Evolutionary conservation across 2,329 filamentous ascomycete genomes (phyloP).

Genomic region (Venturia nashicola): DNA sequence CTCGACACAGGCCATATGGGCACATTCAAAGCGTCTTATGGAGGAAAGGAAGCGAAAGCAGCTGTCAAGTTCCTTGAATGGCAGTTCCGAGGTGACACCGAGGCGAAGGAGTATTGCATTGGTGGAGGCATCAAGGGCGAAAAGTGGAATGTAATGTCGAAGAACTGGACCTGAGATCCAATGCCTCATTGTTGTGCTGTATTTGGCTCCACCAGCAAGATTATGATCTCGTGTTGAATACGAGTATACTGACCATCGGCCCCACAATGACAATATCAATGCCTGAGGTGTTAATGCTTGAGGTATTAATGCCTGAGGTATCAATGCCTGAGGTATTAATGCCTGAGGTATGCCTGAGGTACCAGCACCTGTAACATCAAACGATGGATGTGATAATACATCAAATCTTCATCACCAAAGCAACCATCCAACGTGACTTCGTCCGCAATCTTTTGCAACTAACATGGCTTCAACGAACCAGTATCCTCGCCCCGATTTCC

Average conservation of each 20-base stretch:
- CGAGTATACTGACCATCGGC: background rate
- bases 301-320: too few relatives aligned
- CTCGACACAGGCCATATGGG: slow-evolving; percentile 10
- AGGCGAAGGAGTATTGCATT: background rate
- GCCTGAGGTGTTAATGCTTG: too few relatives aligned
- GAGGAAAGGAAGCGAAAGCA: slow-evolving; percentile 9
- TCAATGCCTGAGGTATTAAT: too few relatives aligned
- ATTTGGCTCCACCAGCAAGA: too few relatives aligned
- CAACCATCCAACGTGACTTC: background rate
- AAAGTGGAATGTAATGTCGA: slow-evolving; percentile 9
- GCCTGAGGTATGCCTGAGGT: too few relatives aligned
- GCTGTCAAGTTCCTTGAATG: slow-evolving; percentile 6
- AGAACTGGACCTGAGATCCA: slow-evolving; percentile 1
- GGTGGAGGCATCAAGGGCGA: slow-evolving; percentile 2
- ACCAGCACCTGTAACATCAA: background rate
- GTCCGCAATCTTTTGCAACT: background rate
- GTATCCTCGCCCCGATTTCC: slow-evolving; percentile 56
- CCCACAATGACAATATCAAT: background rate
- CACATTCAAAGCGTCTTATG: slow-evolving; percentile 7
- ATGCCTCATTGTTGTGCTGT: too few relatives aligned
- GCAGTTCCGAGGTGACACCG: slow-evolving; percentile 6
- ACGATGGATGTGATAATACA: too few relatives aligned
- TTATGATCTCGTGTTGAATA: too few relatives aligned
- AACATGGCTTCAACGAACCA: slow-evolving; percentile 3
- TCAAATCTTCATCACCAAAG: too few relatives aligned